These are phyloP conservation scores for Gracilariopsis chorda DNA, from an alignment of 23 red algal species.

Conservation along the genomic window DNA sequence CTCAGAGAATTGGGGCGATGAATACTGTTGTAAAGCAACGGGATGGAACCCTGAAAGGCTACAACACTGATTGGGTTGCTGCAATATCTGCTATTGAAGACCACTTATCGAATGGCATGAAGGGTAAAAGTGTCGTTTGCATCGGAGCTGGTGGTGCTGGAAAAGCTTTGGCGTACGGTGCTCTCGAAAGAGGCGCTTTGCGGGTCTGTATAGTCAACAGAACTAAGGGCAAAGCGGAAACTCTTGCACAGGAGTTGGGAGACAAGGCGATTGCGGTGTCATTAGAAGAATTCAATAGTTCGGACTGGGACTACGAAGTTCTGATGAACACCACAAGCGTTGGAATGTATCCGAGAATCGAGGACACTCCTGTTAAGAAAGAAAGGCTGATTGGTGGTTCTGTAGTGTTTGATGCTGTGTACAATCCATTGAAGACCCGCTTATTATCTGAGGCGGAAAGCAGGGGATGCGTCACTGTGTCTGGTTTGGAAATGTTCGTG, in stretches of 20 bases:
- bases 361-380: slow-evolving; percentile 48
- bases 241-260: slow-evolving; percentile 57
- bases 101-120: slow-evolving; percentile 2
- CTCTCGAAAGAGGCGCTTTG: slow-evolving; percentile 43
- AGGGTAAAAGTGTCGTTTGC: slow-evolving; percentile 53
- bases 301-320: slow-evolving; percentile 52
- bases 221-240: slow-evolving; percentile 54
- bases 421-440: slow-evolving; percentile 85
- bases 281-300: slow-evolving; percentile 10
- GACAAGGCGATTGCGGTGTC: slow-evolving; percentile 18
- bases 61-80: slow-evolving; percentile 95
- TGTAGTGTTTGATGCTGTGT: slow-evolving; percentile 96
- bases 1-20: slow-evolving; percentile 84
- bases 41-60: slow-evolving; percentile 34
- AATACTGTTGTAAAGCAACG: slow-evolving; percentile 83
- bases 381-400: neutral
- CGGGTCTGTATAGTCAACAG: slow-evolving; percentile 83
- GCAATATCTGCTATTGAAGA: slow-evolving; percentile 82
- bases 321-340: slow-evolving; percentile 92
- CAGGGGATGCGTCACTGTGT: slow-evolving; percentile 67
- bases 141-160: slow-evolving; percentile 94
- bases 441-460: slow-evolving; percentile 65
- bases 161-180: slow-evolving; percentile 84
- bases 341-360: slow-evolving; percentile 83
- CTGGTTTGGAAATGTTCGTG: slow-evolving; percentile 98